Base-by-base conservation (phyloP, 23 red algal species). In the Chondrus crispus region DNA sequence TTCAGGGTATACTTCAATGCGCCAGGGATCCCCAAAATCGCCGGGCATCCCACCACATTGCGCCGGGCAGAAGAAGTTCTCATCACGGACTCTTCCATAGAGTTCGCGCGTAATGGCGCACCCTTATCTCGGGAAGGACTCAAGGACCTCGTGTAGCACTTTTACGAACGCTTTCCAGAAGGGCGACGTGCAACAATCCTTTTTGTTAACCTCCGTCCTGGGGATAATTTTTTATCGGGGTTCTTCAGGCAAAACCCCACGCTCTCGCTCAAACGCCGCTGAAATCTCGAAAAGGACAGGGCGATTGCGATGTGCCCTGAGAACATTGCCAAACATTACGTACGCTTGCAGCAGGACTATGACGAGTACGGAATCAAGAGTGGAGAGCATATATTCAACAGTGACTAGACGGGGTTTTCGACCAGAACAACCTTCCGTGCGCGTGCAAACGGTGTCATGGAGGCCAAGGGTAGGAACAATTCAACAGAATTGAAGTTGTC, bases 261-360 rank as follows among this genome's bases (percentile, higher is more conserved):
- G 32, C 38, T 88, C 6, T 44, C 33, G 18, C 45, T 88, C 4
- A 88, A 76, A 43, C 30, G 68, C 18, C 62, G 53, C 2, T 24
- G 32, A 19, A 74, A 70, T 30, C 63, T 88, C 3, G 47, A 88
- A 29, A 74, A 73, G 22, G 40, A 19, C 18, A 43, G 68, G 5
- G 85, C 63, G 11, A 36, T 55, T 5, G 49, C 62, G 11, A 88
- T 88, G 49, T 76, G 24, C 5, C 85, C 63, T 13, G 32, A 88
- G 5, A 76, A 43, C 16, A 10, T 87, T 0, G n/a, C 85, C 12
- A 75, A 35, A 50, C 62, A 74, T 2, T 88, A 68, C n/a, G 85
- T 29, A 0, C 85, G 64, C 2, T 6, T 88, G 4, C 7, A 6
- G 5, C 68, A 53, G 29, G 43, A 44, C 3, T 57, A 76, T 22